These are phyloP conservation scores for Brettanomyces custersianus DNA, from an alignment of 805 yeast genomes.

Conservation along the genomic window DNA sequence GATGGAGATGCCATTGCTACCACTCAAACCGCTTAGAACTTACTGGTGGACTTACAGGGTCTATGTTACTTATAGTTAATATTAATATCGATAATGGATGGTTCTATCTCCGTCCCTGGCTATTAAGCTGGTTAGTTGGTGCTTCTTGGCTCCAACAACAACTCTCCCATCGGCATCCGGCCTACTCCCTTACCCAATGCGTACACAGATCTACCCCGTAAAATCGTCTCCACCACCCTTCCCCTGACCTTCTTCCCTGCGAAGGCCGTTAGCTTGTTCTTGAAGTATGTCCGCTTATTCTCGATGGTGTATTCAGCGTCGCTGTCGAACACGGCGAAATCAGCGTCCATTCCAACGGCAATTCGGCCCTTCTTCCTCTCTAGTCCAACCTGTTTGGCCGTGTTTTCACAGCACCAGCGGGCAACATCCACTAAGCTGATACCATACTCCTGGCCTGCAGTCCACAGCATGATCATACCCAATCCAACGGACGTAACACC, in stretches of 20 bases:
- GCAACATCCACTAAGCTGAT: constrained; percentile 47
- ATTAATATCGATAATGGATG: no score
- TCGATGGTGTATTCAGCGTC: constrained; percentile 37
- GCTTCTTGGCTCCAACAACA: constrained; percentile 52
- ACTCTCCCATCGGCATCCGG: constrained; percentile 45
- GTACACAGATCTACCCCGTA: constrained; percentile 69
- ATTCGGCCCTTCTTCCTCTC: constrained; percentile 64
- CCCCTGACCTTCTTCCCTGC: constrained; percentile 65
- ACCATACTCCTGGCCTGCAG: constrained; percentile 48
- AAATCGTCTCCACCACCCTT: constrained; percentile 66
- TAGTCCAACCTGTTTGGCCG: constrained; percentile 81
- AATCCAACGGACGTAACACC: constrained; percentile 91
- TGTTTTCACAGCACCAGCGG: constrained; percentile 73
- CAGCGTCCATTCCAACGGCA: constrained; percentile 77
- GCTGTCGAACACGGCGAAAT: constrained; percentile 75
- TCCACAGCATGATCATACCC: constrained; percentile 74
- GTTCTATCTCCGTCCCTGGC: no score
- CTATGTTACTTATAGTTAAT: no score
- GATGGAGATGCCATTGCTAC: no score
- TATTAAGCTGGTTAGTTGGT: no score
- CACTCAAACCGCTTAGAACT: no score
- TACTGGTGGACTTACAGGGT: no score
- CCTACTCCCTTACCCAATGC: constrained; percentile 47
- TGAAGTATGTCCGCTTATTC: constrained; percentile 56
- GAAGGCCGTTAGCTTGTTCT: constrained; percentile 85